Percentiles rank a stretch among this genome's conserved stretches.
These are phyloP conservation scores for Xylariomycetidae sp. DNA, from an alignment of 2,329 filamentous ascomycete species.

Conservation along the genomic window DNA sequence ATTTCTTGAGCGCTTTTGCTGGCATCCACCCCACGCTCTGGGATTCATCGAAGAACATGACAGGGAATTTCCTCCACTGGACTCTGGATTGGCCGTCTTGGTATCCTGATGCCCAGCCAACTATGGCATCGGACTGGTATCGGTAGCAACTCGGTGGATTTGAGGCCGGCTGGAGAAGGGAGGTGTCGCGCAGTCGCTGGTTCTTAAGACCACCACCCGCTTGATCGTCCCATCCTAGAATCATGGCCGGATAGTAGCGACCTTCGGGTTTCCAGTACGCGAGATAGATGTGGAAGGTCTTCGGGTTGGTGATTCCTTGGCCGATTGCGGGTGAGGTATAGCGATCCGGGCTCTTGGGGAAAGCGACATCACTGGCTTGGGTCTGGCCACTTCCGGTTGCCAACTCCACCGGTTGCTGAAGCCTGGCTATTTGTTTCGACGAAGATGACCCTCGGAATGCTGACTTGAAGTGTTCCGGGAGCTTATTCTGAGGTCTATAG, in stretches of 20 bases:
- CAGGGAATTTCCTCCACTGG: conserved; percentile 31
- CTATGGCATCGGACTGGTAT: conserved; percentile 24
- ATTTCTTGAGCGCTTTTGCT: conserved; percentile 13
- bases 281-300: conserved; percentile 29
- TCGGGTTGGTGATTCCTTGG: conserved; percentile 17
- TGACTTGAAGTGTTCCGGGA: conserved; percentile 8
- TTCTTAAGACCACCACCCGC: conserved; percentile 21
- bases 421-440: too few relatives aligned
- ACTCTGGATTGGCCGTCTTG: conserved; percentile 29
- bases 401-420: too few relatives aligned
- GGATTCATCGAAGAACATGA: conserved; percentile 31
- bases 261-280: conserved; percentile 22
- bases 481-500: conserved; percentile 25
- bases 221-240: conserved; percentile 31
- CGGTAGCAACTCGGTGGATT: conserved; percentile 28
- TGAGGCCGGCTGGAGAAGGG: conserved; percentile 20
- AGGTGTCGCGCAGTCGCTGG: conserved; percentile 22
- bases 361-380: too few relatives aligned
- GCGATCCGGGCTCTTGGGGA: too few relatives aligned
- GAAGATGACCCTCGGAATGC: too few relatives aligned
- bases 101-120: conserved; percentile 31
- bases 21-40: conserved; percentile 20
- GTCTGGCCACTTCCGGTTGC: too few relatives aligned
- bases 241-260: conserved; percentile 28
- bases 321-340: too few relatives aligned